A percentile compares a stretch with the other conserved stretches of the same genome.
Evolutionary conservation across 78 protist species (phyloP).

Genomic region (Planoprotostelium fungivorum): DNA sequence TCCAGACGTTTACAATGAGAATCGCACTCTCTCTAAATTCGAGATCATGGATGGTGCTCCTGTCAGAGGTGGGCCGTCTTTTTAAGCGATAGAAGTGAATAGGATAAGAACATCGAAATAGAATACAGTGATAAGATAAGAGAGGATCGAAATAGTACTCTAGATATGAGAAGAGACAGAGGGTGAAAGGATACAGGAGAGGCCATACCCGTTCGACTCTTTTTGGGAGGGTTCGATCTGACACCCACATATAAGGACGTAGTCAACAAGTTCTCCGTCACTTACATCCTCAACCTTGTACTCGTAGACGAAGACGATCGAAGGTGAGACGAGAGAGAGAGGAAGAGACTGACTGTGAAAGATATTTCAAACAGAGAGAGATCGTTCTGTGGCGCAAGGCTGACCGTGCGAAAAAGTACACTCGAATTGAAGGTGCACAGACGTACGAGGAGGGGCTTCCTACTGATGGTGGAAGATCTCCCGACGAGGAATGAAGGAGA

Average conservation of each 20-base stretch:
- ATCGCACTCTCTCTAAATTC: slow-evolving; percentile 89
- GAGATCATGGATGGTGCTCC: slow-evolving; percentile 99
- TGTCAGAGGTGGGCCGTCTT: slow-evolving; percentile 61
- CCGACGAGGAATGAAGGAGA: not conserved
- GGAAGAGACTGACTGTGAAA: not conserved
- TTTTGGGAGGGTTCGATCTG: slow-evolving; percentile 83
- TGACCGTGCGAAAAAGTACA: not conserved
- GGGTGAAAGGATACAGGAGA: slow-evolving; percentile 63
- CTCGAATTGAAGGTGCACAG: not conserved
- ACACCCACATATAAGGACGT: slow-evolving; percentile 92
- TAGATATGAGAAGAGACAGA: no score
- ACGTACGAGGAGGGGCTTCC: not conserved
- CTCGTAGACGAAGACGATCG: slow-evolving; percentile 79
- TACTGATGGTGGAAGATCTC: not conserved
- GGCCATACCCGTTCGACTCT: slow-evolving; percentile 94
- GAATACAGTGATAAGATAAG: no score
- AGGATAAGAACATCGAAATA: no score
- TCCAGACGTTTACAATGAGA: slow-evolving; percentile 63
- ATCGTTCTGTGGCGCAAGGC: slow-evolving; percentile 42
- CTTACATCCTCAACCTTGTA: slow-evolving; percentile 81
- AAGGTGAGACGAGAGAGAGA: slow-evolving; percentile 1
- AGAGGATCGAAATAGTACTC: no score
- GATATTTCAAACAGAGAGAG: slow-evolving; percentile 86
- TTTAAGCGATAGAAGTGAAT: not conserved
- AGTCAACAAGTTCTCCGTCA: slow-evolving; percentile 88